Evolutionary conservation across 1,284 basidiomycete species (phyloP), one percentile per base, ranked within the genome.

Genomic region (Wolfiporia cocos): DNA sequence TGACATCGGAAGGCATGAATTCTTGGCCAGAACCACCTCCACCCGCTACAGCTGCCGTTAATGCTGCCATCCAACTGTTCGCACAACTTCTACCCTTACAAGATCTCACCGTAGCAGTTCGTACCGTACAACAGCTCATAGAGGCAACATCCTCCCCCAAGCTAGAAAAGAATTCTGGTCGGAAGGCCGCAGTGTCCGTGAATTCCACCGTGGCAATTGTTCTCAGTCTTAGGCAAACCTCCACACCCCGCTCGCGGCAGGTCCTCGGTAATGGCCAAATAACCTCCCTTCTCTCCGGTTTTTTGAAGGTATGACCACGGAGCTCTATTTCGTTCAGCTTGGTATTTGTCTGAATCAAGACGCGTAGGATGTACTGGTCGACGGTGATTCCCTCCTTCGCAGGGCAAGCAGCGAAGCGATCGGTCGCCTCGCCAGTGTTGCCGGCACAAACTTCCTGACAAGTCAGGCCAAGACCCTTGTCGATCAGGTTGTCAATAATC

Each of bases 401-500:
- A 74, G 74, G 17, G 81, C 85, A 0, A 83, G 87, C n/a, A 93
- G 91, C 49, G 93, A 97, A 62, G 81, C 89, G 0, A 83, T 98
- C 51, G 96, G 96, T 14, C 80, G 90, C 19, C 68, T 99, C 2
- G 86, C 90, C 1, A 86, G 82, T 45, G 68, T 96, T 11, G 90
- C 88, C 0, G 92, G 87, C 14, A 92, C 85, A 5, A 79, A 76
- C 32, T 95, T 94, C 67, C 71, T 98, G 41, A 88, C 91, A 0
- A 77, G 73, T 22, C 90, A 96, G 62, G 86, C 94, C 49, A 97
- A 97, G 59, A 84, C 82, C 54, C 74, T 97, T 9, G 92, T 99
- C 5, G 91, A 97, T 54, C 89, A 94, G 57, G 89, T 99, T n/a
- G 92, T 99, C 46, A 91, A 77, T 62, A 97, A 99, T 62, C 87